Percentiles rank a stretch among this genome's conserved stretches.
Evolutionary conservation across 129 eudicot genomes (phyloP).

Genomic region (Arctium minus): DNA sequence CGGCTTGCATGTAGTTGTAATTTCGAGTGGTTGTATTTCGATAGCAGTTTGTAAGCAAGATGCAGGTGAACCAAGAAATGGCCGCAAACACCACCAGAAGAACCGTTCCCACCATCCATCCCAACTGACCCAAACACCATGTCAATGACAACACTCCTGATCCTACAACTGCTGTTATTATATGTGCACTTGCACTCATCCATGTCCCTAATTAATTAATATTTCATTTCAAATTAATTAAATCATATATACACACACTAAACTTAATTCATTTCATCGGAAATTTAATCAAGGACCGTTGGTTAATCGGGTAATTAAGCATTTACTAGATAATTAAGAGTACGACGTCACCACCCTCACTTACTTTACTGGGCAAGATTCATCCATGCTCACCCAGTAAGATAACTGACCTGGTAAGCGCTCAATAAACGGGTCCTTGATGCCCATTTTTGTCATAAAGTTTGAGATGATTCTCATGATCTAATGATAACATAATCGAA

Average conservation of each 20-base stretch:
- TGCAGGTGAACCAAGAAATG: conserved; percentile 57
- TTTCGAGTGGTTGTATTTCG: conserved; percentile 56
- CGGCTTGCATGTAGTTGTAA: conserved; percentile 73
- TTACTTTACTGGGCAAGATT: too few species aligned
- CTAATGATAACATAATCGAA: too few species aligned
- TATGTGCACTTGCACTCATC: conserved; percentile 69
- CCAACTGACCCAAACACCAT: conserved; percentile 73
- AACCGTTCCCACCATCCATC: conserved; percentile 61
- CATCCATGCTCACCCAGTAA: too few species aligned
- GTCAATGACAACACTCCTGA: conserved; percentile 75
- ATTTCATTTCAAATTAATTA: neutral
- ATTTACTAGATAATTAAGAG: too few species aligned
- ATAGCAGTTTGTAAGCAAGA: conserved; percentile 55
- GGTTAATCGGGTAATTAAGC: too few species aligned
- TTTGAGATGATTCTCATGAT: too few species aligned
- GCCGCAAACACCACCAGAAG: conserved; percentile 46
- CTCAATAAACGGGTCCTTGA: too few species aligned
- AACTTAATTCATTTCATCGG: too few species aligned
- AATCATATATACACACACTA: neutral
- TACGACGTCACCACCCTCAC: too few species aligned
- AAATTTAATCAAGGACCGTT: neutral
- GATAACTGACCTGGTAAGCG: too few species aligned
- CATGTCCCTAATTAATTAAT: conserved; percentile 42
- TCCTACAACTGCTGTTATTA: conserved; percentile 75
- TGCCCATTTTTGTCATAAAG: too few species aligned